phyloP scores from a whole-genome alignment of 2,329 filamentous ascomycete species.

The Botrytis medusae region DNA sequence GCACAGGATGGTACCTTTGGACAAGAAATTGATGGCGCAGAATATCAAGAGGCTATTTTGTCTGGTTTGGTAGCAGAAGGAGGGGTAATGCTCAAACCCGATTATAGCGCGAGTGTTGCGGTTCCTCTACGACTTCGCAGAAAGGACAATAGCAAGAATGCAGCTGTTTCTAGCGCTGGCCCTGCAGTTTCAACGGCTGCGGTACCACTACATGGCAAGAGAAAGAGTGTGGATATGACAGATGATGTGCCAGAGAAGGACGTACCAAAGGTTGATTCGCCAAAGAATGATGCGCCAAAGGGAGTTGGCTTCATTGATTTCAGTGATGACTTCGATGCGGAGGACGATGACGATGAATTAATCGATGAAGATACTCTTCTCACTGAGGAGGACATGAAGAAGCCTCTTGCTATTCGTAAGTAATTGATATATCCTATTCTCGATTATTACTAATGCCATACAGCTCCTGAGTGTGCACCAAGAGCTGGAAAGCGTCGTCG shows the following conservation, averaged over 20 bases:
- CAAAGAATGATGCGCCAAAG: conserved; percentile 41
- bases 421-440: conserved; percentile 34
- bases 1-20: conserved; percentile 66
- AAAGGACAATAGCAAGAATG: conserved; percentile 53
- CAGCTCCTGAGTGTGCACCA: conserved; percentile 82
- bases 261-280: not conserved
- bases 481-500: conserved; percentile 85
- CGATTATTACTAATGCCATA: conserved; percentile 21
- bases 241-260: conserved; percentile 24
- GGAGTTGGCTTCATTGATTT: conserved; percentile 70
- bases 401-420: conserved; percentile 78
- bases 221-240: conserved; percentile 34
- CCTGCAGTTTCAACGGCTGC: conserved; percentile 38
- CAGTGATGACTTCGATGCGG: conserved; percentile 49
- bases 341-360: conserved; percentile 72
- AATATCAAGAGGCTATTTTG: conserved; percentile 77
- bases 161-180: conserved; percentile 41
- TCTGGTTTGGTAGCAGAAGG: conserved; percentile 68
- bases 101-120: conserved; percentile 44
- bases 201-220: conserved; percentile 36
- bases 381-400: conserved; percentile 78
- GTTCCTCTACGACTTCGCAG: conserved; percentile 54
- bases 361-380: conserved; percentile 90
- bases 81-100: conserved; percentile 72
- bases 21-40: conserved; percentile 44